These are phyloP conservation scores for Boechera retrofracta DNA, from an alignment of 345 rosid species.

Conservation along the genomic window DNA sequence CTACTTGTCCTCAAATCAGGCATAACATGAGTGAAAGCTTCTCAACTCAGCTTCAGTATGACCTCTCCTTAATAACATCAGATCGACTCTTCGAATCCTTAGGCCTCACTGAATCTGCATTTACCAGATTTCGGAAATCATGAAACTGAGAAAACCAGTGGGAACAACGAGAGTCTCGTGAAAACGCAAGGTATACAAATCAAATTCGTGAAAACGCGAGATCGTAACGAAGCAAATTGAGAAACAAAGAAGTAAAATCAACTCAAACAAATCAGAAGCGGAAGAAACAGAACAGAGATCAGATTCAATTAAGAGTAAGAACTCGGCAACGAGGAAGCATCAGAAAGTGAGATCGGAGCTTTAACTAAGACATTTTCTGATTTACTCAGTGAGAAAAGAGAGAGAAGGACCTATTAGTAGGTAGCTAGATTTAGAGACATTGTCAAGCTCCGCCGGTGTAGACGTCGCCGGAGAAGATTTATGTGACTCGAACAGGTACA, in stretches of 20 bases:
- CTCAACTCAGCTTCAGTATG: slow-evolving; percentile 7
- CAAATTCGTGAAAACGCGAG: too few species aligned
- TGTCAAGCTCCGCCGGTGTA: slow-evolving; percentile 8
- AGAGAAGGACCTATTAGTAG: slow-evolving; percentile 33
- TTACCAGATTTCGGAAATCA: not conserved
- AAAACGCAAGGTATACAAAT: too few species aligned
- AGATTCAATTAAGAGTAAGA: not conserved
- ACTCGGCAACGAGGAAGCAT: not conserved
- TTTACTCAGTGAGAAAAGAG: slow-evolving; percentile 24
- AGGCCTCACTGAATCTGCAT: slow-evolving; percentile 26
- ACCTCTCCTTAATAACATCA: not conserved
- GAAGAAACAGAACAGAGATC: not conserved
- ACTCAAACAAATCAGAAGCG: too few species aligned
- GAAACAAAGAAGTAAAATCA: too few species aligned
- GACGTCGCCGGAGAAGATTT: slow-evolving; percentile 35
- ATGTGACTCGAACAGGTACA: slow-evolving; percentile 30
- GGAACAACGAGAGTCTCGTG: not conserved
- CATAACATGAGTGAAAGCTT: not conserved
- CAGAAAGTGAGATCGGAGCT: slow-evolving; percentile 44
- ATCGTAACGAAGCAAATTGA: slow-evolving; percentile 1
- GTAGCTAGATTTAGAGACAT: slow-evolving; percentile 20
- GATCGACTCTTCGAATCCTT: not conserved
- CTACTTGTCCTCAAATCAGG: slow-evolving; percentile 9
- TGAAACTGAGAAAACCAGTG: not conserved
- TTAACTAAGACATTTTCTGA: slow-evolving; percentile 8